Evolutionary conservation across 2,329 filamentous ascomycete genomes (phyloP), one percentile per base, ranked within the genome.

Genomic region (Ceratocystis diversiconidia): DNA sequence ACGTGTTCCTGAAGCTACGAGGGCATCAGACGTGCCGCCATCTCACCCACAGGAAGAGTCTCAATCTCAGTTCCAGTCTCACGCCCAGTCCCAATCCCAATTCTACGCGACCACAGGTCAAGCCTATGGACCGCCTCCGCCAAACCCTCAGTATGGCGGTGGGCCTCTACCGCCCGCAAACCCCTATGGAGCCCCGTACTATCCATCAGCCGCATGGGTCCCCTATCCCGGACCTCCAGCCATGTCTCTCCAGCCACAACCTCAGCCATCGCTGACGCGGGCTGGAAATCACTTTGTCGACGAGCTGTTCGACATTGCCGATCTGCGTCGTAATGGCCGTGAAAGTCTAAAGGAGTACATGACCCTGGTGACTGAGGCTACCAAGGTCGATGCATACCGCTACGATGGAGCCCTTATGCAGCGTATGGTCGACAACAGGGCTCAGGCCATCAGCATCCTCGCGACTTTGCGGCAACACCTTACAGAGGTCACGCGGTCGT

Each of bases 391-490:
- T 25, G 52, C 52, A 22, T 59, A 59, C 52, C 52, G 52, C 52
- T 59, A 59, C 22, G 63, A 65, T 30, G 48, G 48, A 3, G 55
- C 44, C 22, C 19, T 66, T 43, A 43, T 63, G 46, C 43, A 62
- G 25, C 57, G 25, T n/a, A 55, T 66, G 32, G 43, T 46, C 7
- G 36, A 66, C 3, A 63, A 44, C 28, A 55, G 61, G 36, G 12
- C 36, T 17, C n/a, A 48, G 30, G 65, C 62, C 22, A 55, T 66
- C 17, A 17, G 30, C 17, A 46, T 63, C 25, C 52, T 67, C 17
- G 66, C 60, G 22, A 52, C 60, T n/a, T 63, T 67, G 59, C 55
- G 61, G 22, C 36, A 65, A 30, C 41, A 67, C 30, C 59, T 67
- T 22, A 50, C 22, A 41, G 63, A 67, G 36, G 66, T 67, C 15